Evolutionary conservation across 2,329 filamentous ascomycete genomes (phyloP), one percentile per base, ranked within the genome.

Genomic region (Monilinia fructicola): DNA sequence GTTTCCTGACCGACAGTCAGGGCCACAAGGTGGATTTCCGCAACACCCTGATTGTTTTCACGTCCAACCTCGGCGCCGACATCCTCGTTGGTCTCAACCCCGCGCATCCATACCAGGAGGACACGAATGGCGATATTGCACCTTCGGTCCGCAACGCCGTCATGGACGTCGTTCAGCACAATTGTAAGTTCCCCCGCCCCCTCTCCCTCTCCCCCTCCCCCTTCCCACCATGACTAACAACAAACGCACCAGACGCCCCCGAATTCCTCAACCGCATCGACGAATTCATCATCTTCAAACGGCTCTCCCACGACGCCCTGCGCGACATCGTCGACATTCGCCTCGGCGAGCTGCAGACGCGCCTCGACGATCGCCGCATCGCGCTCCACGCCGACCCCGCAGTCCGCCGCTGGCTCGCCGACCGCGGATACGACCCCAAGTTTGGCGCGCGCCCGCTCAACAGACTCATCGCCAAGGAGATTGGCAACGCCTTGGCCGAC

Each of bases 211-310:
- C 7, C 6, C 21, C 4, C 4, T 28, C 14, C 53, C 7, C 28
- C 21, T 38, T 48, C 21, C 35, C 18, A 40, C 35, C 21, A 16
- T 48, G 18, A 31, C 67, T 65, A 59, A 70, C 48, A 21, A 14
- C 23, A 11, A 21, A 16, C 46, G n/a, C 28, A 4, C 21, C 38
- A 73, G 71, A 97, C 76, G 88, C 94, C 6, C 95, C 95, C 3
- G 95, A 98, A 77, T 99, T 98, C 82, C 85, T 98, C 70, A 98
- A 99, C 80, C 87, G 95, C 26, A 92, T 98, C 69, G 94, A 98
- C 78, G 94, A 96, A 69, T 97, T 98, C 80, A 97, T 98, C 77
- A 82, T 98, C 75, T 98, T 98, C 83, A 94, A 93, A 79, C 87
- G 94, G 11, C 85, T 98, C 2, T 91, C 92, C 0, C 84, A 84